Evolutionary conservation across 345 rosid genomes (phyloP), one percentile per base, ranked within the genome.

Genomic region (Cardamine chenopodiifolia): DNA sequence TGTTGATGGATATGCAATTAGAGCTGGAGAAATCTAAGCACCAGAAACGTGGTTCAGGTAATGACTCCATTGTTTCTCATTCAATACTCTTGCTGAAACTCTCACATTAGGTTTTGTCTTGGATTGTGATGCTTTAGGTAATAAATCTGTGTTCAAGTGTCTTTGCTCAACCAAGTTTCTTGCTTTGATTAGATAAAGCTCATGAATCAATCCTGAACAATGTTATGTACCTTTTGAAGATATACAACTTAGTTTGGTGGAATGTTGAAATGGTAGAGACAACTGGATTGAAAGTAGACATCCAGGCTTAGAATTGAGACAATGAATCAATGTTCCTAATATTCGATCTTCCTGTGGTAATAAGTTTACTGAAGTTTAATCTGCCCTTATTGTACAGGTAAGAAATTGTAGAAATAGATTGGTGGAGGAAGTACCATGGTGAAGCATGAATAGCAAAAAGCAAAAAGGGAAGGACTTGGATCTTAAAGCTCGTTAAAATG

Each of bases 1-100:
- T 90, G 83, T 82, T 90, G 56, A 82, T 86, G 17, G 92, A 83
- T 64, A 76, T 89, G 45, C 90, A 87, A 58, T 32, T 88, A 75
- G 87, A 87, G 83, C 84, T 88, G 47, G 83, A 83, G 68, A 88
- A 85, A 73, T 82, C 78, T 1, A 90, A 80, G 68, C 80, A 72
- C n/a, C 62, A 58, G 19, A 83, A 74, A 71, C 67, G 47, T 11
- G 75, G 34, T 45, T 57, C 82, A 72, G 82, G 84, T 83, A 37
- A 9, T 8, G 6, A 32, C 20, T 44, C 8, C 20, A 6, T 44
- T 17, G n/a, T 7, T 5, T 44, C 47, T 37, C 3, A 35, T 35
- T 13, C 11, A 5, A 6, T 31, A 31, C 7, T 2, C 13, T 39
- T 39, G 15, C 15, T 42, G 7, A 15, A 42, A 14, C 48, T 42